Evolutionary conservation across 78 protist genomes (phyloP).

Genomic region (Dictyostelium firmibasis): DNA sequence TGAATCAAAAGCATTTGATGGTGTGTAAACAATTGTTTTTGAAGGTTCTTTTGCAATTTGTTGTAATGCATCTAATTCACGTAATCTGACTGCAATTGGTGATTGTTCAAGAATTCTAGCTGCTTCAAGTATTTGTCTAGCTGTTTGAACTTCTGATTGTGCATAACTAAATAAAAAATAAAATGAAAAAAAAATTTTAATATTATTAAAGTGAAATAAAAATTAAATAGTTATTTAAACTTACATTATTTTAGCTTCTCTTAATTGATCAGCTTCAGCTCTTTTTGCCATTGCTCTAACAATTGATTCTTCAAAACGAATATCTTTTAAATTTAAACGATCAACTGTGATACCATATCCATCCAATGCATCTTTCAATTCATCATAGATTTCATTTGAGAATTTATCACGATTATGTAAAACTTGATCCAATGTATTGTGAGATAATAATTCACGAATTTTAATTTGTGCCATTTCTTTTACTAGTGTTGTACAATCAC

Average conservation of each 20-base stretch:
- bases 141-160: slow-evolving; percentile 9
- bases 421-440: slow-evolving; percentile 50
- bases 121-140: slow-evolving; percentile 17
- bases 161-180: neutral
- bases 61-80: slow-evolving; percentile 24
- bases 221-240: no score
- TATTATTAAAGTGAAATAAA: no score
- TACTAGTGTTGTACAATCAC: neutral
- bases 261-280: slow-evolving; percentile 52
- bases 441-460: slow-evolving; percentile 55
- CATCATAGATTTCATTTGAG: slow-evolving; percentile 25
- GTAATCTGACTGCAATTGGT: slow-evolving; percentile 26
- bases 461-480: slow-evolving; percentile 36
- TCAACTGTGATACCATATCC: slow-evolving; percentile 18
- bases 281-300: slow-evolving; percentile 54
- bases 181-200: no score
- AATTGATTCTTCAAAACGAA: slow-evolving; percentile 56
- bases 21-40: slow-evolving; percentile 13
- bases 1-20: neutral
- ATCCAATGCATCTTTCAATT: neutral
- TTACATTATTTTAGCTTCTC: slow-evolving; percentile 35
- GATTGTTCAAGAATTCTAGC: slow-evolving; percentile 31
- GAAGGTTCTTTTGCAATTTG: slow-evolving; percentile 64
- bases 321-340: slow-evolving; percentile 40
- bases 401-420: slow-evolving; percentile 64